Percentiles rank a stretch among this genome's conserved stretches.
These are phyloP conservation scores for Exserohilum rostratum DNA, from an alignment of 2,329 filamentous ascomycete genomes.

Conservation along the genomic window DNA sequence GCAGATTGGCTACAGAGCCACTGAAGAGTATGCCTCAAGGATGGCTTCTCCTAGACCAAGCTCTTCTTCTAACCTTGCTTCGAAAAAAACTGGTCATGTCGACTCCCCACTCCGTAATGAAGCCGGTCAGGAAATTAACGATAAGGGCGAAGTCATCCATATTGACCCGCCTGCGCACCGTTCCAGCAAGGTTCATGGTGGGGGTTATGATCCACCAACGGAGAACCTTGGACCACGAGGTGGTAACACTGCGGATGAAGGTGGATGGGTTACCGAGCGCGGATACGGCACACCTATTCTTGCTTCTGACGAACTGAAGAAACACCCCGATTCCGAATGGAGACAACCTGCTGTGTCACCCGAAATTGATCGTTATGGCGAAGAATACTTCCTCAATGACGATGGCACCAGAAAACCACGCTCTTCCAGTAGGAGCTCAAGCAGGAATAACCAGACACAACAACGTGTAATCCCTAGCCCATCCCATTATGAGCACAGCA, in stretches of 20 bases:
- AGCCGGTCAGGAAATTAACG: slow-evolving; percentile 52
- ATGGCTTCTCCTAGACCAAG: slow-evolving; percentile 70
- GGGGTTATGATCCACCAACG: slow-evolving; percentile 59
- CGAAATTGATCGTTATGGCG: slow-evolving; percentile 61
- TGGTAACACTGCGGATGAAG: slow-evolving; percentile 54
- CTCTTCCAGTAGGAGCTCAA: slow-evolving; percentile 56
- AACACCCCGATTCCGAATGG: slow-evolving; percentile 70
- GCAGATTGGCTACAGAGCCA: slow-evolving; percentile 86
- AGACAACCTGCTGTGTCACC: slow-evolving; percentile 85
- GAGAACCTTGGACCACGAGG: slow-evolving; percentile 58
- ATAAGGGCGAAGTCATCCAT: slow-evolving; percentile 72
- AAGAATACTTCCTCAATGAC: slow-evolving; percentile 58
- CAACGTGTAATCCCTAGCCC: slow-evolving; percentile 37
- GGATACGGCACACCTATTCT: slow-evolving; percentile 80
- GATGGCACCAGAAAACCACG: slow-evolving; percentile 57
- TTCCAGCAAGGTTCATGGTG: slow-evolving; percentile 51
- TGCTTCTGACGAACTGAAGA: slow-evolving; percentile 83
- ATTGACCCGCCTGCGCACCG: slow-evolving; percentile 69
- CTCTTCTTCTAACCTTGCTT: slow-evolving; percentile 54
- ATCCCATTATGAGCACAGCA: slow-evolving; percentile 57
- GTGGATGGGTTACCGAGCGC: slow-evolving; percentile 62
- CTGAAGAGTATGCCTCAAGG: slow-evolving; percentile 80
- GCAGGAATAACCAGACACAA: slow-evolving; percentile 65
- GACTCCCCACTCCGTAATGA: slow-evolving; percentile 61
- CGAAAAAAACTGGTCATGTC: slow-evolving; percentile 53